Percentiles rank a stretch among this genome's conserved stretches.
Evolutionary conservation across 202 grass and related monocot species (phyloP).

Genomic region (Carex arenaria): DNA sequence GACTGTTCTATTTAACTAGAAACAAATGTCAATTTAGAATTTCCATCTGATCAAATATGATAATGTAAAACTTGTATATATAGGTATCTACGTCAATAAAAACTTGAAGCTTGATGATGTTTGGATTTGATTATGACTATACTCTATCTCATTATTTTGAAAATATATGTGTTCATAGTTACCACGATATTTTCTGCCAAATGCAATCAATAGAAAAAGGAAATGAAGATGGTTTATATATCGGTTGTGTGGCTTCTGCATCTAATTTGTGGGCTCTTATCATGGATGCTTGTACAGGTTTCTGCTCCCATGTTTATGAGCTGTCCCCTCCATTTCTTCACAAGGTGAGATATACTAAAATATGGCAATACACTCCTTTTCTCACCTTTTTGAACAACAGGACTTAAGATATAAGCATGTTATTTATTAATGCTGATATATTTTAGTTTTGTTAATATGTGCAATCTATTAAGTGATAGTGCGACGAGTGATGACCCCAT

Average conservation of each 20-base stretch:
- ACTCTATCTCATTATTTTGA: too few relatives aligned
- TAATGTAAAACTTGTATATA: too few relatives aligned
- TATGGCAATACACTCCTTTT: neutral
- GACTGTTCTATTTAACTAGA: too few relatives aligned
- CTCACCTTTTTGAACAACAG: neutral
- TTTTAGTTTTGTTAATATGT: neutral
- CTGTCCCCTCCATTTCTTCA: constrained; percentile 84
- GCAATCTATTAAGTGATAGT: neutral
- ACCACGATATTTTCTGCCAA: neutral
- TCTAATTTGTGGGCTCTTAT: constrained; percentile 94
- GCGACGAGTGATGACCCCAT: neutral
- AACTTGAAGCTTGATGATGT: too few relatives aligned
- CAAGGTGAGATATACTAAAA: constrained; percentile 55
- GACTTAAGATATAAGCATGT: neutral
- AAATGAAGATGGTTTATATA: constrained; percentile 80
- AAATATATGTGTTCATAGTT: neutral
- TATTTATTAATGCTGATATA: constrained; percentile 3
- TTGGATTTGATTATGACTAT: too few relatives aligned
- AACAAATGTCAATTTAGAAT: too few relatives aligned
- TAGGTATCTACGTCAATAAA: too few relatives aligned
- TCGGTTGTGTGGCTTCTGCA: constrained; percentile 82
- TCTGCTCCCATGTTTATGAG: constrained; percentile 79
- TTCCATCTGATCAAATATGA: too few relatives aligned
- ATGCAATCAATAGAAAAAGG: constrained; percentile 35
- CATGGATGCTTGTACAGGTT: constrained; percentile 95